These are phyloP conservation scores for Zygoascus sp. DNA, from an alignment of 1,139 yeast species.

Conservation along the genomic window DNA sequence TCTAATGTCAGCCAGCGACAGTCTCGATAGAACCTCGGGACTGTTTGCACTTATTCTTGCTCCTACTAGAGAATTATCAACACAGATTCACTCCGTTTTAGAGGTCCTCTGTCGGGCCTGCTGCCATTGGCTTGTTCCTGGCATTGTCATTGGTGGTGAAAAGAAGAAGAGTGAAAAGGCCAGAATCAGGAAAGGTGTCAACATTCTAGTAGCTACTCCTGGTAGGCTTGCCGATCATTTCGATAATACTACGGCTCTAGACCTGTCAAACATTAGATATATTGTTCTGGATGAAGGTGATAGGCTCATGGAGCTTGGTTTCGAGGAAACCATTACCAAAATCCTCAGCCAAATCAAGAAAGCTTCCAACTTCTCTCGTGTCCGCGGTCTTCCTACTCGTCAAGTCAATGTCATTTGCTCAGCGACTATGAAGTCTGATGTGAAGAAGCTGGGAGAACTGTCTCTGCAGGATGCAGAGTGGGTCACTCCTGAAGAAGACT, in stretches of 20 bases:
- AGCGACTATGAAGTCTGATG: slow-evolving; percentile 85
- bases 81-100: slow-evolving; percentile 82
- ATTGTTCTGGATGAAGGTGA: slow-evolving; percentile 94
- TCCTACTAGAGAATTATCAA: slow-evolving; percentile 92
- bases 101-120: slow-evolving; percentile 60
- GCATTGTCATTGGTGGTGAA: slow-evolving; percentile 92
- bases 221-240: slow-evolving; percentile 91
- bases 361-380: slow-evolving; percentile 25
- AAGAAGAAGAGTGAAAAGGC: slow-evolving; percentile 92
- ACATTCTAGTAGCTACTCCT: slow-evolving; percentile 85
- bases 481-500: slow-evolving; percentile 41
- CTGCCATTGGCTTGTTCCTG: slow-evolving; percentile 83
- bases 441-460: slow-evolving; percentile 72
- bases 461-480: slow-evolving; percentile 65
- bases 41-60: slow-evolving; percentile 81
- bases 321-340: slow-evolving; percentile 83
- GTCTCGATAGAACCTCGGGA: slow-evolving; percentile 67
- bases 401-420: slow-evolving; percentile 84
- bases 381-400: slow-evolving; percentile 53
- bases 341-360: slow-evolving; percentile 55
- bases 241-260: slow-evolving; percentile 74
- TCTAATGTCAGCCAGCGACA: slow-evolving; percentile 51
- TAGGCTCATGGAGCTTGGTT: slow-evolving; percentile 87
- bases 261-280: slow-evolving; percentile 71
- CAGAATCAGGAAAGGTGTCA: slow-evolving; percentile 81